phyloP scores from a whole-genome alignment of 352 stramenopile species.

The Blastocystis hominis region DNA sequence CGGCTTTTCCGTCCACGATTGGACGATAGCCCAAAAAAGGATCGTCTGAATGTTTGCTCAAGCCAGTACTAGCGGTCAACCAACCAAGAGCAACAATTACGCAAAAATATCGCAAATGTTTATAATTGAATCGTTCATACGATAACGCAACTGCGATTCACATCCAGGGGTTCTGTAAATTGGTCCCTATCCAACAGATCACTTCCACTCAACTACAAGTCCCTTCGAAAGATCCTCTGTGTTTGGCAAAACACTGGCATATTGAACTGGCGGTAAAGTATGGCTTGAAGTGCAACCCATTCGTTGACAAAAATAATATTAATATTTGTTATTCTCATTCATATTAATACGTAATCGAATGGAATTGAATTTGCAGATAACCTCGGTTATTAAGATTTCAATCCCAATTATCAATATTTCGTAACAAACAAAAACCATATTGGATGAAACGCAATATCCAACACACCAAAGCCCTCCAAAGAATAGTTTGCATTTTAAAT shows the following conservation, averaged over 20 bases:
- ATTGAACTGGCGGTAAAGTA: background rate
- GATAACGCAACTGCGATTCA: background rate
- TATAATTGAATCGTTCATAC: background rate
- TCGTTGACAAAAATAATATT: background rate
- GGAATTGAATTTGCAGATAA: too few species aligned
- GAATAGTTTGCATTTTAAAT: too few species aligned
- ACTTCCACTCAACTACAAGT: background rate
- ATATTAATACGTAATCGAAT: too few species aligned
- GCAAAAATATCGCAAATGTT: constrained; percentile 25
- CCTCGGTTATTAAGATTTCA: too few species aligned
- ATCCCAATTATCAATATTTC: too few species aligned
- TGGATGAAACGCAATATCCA: too few species aligned
- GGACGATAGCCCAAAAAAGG: constrained; percentile 32
- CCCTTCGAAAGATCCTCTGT: constrained; percentile 28
- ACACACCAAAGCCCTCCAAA: too few species aligned
- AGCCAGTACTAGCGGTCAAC: constrained; percentile 1
- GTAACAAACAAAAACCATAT: too few species aligned
- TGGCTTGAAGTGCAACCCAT: constrained; percentile 44
- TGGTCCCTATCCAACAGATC: background rate
- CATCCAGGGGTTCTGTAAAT: constrained; percentile 20
- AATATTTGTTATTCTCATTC: too few species aligned
- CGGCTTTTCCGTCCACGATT: background rate
- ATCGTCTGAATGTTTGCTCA: background rate
- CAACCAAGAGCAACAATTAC: background rate
- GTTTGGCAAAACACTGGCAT: constrained; percentile 22